Evolutionary conservation across 2,329 filamentous ascomycete genomes (phyloP).

Genomic region (Colletotrichum spinosum): DNA sequence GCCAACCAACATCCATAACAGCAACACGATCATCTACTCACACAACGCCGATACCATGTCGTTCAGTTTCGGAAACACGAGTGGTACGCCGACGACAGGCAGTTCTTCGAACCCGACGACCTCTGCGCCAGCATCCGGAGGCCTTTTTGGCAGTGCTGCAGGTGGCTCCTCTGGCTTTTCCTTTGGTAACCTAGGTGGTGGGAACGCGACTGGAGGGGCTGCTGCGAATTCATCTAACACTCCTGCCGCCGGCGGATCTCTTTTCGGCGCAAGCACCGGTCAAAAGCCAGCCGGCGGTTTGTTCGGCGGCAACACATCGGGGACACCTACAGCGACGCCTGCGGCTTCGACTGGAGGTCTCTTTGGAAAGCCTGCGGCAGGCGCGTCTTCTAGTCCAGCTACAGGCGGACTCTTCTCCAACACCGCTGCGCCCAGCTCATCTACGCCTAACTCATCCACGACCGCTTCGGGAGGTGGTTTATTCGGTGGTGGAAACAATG

Average conservation of each 20-base stretch:
- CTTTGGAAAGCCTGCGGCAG: slow-evolving; percentile 45
- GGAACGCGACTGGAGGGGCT: slow-evolving; percentile 20
- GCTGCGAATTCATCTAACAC: slow-evolving; percentile 44
- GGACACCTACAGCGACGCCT: slow-evolving; percentile 26
- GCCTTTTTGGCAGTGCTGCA: slow-evolving; percentile 52
- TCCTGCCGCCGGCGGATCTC: slow-evolving; percentile 42
- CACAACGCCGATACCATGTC: slow-evolving; percentile 46
- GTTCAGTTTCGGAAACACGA: slow-evolving; percentile 52
- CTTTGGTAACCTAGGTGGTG: slow-evolving; percentile 50
- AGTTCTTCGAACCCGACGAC: slow-evolving; percentile 43
- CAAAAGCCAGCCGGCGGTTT: slow-evolving; percentile 41
- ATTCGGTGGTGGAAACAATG: slow-evolving; percentile 37
- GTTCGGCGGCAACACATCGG: slow-evolving; percentile 41
- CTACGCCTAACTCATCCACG: slow-evolving; percentile 36
- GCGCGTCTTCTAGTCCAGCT: slow-evolving; percentile 28
- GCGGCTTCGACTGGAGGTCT: slow-evolving; percentile 40
- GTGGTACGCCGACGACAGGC: slow-evolving; percentile 42
- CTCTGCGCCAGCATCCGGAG: slow-evolving; percentile 52
- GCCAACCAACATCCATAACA: slow-evolving; percentile 12
- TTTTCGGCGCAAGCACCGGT: slow-evolving; percentile 47
- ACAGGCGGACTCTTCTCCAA: slow-evolving; percentile 31
- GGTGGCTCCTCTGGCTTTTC: slow-evolving; percentile 51
- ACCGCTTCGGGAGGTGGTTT: slow-evolving; percentile 38
- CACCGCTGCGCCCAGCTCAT: slow-evolving; percentile 5
- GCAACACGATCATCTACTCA: slow-evolving; percentile 12